Evolutionary conservation across 2,329 filamentous ascomycete species (phyloP), one percentile per base, ranked within the genome.

Genomic region (Eutypa lata): DNA sequence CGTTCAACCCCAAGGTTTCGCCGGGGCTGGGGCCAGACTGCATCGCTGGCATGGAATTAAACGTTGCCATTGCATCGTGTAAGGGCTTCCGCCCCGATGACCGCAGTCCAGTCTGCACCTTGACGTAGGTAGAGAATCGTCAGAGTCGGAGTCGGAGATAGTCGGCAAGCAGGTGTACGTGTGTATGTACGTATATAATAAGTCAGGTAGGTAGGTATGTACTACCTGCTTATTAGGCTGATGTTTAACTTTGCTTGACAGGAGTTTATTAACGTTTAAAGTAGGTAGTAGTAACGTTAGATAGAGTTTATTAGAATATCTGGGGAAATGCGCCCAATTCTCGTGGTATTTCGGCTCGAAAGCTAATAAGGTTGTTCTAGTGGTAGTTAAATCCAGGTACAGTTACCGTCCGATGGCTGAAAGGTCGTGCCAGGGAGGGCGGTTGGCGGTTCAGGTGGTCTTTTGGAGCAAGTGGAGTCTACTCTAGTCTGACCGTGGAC

Each of bases 61-160:
- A 84, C 64, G 75, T 74, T 60, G 79, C 78, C 81, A 84, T 84
- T 65, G 74, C 78, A 80, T 81, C 61, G 42, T 45, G 68, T 71
- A 60, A 59, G 63, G 61, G 61, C 59, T 56, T 52, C 48, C 49
- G 54, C 53, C 56, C 65, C 58, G 59, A 54, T 55, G 55, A 55
- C 50, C 55, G 51, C 47, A 35, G 5, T 31, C 26, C n/a, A n/a
- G 26, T 10, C 26, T 31, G 26, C 38, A 22, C 38, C 18, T 42
- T 13, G 13, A 42, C 19, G 38, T 28, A 45, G 21, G 35, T n/a
- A n/a, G n/a, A n/a, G n/a, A n/a, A n/a, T n/a, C n/a, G n/a, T n/a
- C n/a, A n/a, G n/a, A n/a, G n/a, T n/a, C n/a, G n/a, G 35, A 38
- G 6, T 38, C n/a, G 13, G 13, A 14, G n/a, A 7, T 38, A 5